phyloP scores from a whole-genome alignment of 2,329 filamentous ascomycete species.

The Dactylellina sp. region DNA sequence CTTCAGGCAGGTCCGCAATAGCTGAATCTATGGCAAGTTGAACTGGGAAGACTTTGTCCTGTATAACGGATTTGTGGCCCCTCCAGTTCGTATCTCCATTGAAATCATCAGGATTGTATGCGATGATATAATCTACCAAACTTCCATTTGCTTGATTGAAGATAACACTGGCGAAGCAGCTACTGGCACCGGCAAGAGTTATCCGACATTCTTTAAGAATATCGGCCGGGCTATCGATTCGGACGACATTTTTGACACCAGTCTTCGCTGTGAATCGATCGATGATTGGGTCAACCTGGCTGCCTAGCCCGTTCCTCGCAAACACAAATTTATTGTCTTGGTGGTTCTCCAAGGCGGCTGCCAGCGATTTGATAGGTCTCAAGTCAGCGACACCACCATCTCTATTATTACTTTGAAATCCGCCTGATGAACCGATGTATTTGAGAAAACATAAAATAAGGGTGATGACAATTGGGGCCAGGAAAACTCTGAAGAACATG shows the following conservation, averaged over 20 bases:
- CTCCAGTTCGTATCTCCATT: slow-evolving; percentile 62
- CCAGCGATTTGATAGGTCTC: slow-evolving; percentile 73
- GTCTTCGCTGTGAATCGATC: slow-evolving; percentile 39
- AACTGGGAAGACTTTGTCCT: slow-evolving; percentile 73
- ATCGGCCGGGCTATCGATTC: slow-evolving; percentile 63
- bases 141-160: slow-evolving; percentile 72
- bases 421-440: slow-evolving; percentile 28
- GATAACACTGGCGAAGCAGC: slow-evolving; percentile 78
- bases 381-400: slow-evolving; percentile 43
- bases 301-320: slow-evolving; percentile 75
- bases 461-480: slow-evolving; percentile 37
- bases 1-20: slow-evolving; percentile 63
- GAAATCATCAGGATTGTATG: slow-evolving; percentile 79
- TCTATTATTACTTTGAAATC: slow-evolving; percentile 10
- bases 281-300: slow-evolving; percentile 58
- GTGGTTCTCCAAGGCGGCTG: slow-evolving; percentile 65
- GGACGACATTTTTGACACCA: slow-evolving; percentile 23
- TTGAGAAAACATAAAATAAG: slow-evolving; percentile 37
- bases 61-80: slow-evolving; percentile 75
- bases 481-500: slow-evolving; percentile 46
- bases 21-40: slow-evolving; percentile 51
- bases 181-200: slow-evolving; percentile 74
- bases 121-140: slow-evolving; percentile 87
- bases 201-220: slow-evolving; percentile 74
- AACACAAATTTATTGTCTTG: slow-evolving; percentile 75